Evolutionary conservation across 805 yeast species (phyloP).

Genomic region (Pichia californica): DNA sequence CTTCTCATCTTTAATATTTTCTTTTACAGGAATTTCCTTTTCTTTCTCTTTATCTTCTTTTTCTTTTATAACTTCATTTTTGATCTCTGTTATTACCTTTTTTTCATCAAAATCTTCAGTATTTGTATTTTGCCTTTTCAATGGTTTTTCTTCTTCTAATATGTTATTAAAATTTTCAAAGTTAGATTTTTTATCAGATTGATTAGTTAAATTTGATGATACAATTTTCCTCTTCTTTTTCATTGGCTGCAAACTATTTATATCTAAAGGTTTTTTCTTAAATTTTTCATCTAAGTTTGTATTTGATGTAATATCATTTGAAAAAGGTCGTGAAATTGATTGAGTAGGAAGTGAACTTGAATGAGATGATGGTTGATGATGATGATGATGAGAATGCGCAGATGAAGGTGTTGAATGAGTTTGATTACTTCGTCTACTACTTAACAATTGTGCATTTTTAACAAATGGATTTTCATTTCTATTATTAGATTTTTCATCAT

Average conservation of each 20-base stretch:
- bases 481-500: background rate
- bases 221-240: background rate
- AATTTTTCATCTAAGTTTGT: background rate
- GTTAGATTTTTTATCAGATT: background rate
- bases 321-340: no score
- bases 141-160: no score
- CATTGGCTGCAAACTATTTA: slow-evolving; percentile 8
- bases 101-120: background rate
- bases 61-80: no score
- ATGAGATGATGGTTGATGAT: background rate
- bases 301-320: no score
- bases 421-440: slow-evolving; percentile 7
- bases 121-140: background rate
- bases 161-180: background rate
- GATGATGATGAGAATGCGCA: background rate
- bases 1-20: no score
- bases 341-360: no score
- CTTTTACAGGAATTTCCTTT: background rate
- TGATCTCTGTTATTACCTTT: no score
- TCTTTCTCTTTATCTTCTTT: background rate
- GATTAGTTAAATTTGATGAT: background rate
- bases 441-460: slow-evolving; percentile 2
- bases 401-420: background rate
- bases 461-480: background rate
- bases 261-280: slow-evolving; percentile 6